Evolutionary conservation across 1,139 yeast species (phyloP).

Genomic region (Sugiyamaella castrensis): DNA sequence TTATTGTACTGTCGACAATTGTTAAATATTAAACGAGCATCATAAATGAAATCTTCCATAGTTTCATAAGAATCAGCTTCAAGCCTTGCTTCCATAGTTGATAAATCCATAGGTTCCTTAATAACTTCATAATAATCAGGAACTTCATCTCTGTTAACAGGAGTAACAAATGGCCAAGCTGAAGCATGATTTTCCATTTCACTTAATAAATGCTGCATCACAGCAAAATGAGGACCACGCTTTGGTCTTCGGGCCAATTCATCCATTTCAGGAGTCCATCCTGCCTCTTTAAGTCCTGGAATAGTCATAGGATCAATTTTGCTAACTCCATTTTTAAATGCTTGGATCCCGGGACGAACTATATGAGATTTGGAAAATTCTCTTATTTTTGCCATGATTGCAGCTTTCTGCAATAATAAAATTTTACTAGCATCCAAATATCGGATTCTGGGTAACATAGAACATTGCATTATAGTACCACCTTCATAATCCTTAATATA

Average conservation of each 20-base stretch:
- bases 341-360: slow-evolving; percentile 75
- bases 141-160: slow-evolving; percentile 91
- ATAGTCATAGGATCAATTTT: slow-evolving; percentile 66
- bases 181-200: slow-evolving; percentile 94
- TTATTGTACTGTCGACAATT: slow-evolving; percentile 55
- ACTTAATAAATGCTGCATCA: slow-evolving; percentile 81
- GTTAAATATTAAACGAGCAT: slow-evolving; percentile 78
- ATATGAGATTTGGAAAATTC: slow-evolving; percentile 76
- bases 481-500: slow-evolving; percentile 98
- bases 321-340: slow-evolving; percentile 47
- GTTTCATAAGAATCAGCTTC: slow-evolving; percentile 90
- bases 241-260: slow-evolving; percentile 93
- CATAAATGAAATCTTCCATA: slow-evolving; percentile 89
- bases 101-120: slow-evolving; percentile 97
- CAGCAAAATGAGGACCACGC: slow-evolving; percentile 90
- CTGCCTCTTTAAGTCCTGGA: slow-evolving; percentile 88
- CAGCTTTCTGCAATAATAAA: slow-evolving; percentile 82
- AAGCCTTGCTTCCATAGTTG: slow-evolving; percentile 90
- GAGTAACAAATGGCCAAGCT: slow-evolving; percentile 97
- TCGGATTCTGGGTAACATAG: slow-evolving; percentile 84
- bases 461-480: slow-evolving; percentile 96
- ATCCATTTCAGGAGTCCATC: slow-evolving; percentile 99
- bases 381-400: slow-evolving; percentile 79
- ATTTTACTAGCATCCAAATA: slow-evolving; percentile 88
- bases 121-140: slow-evolving; percentile 95